Evolutionary conservation across 2,329 filamentous ascomycete genomes (phyloP), one percentile per base, ranked within the genome.

Genomic region (Aspergillus neoniger): DNA sequence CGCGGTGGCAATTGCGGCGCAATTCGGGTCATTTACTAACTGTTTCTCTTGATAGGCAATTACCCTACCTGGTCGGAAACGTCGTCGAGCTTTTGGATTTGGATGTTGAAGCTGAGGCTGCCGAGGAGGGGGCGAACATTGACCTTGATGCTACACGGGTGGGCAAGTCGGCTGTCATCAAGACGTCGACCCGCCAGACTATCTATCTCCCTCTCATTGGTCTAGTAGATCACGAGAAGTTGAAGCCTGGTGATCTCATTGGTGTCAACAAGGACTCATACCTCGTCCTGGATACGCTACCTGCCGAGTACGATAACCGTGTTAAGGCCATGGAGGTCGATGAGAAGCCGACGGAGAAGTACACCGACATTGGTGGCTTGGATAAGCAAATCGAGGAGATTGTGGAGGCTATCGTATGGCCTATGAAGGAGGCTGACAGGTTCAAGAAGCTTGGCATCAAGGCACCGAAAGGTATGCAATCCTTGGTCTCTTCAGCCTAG

Each of bases 381-480:
- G 93, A 97, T 80, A 99, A 99, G 82, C 95, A 99, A 83, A 99
- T 99, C 74, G 94, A 97, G 77, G 96, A 99, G 81, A 85, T 99
- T 57, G 93, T 99, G 8, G 95, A 99, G 81, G 95, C 95, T 58
- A 95, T 99, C 53, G 95, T 99, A 30, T 98, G 94, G 94, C 95
- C 95, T 2, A 99, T 99, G 95, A 98, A 98, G 85, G 94, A 99
- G 81, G 93, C 95, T 1, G 96, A 99, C 70, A 87, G 94, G 19
- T 99, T 99, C 83, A 98, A 97, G 86, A 98, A 97, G 85, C 97
- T 99, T 72, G 95, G 95, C 69, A 99, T 99, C 84, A 99, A 99
- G 82, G 94, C 95, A 43, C 95, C 95, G 14, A 99, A 99, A 82
- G 95, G 95, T 97, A 86, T 63, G 80, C 70, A 58, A 38, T 54